Evolutionary conservation across 2,329 filamentous ascomycete species (phyloP).

Genomic region (Trichoderma cornu-damae): DNA sequence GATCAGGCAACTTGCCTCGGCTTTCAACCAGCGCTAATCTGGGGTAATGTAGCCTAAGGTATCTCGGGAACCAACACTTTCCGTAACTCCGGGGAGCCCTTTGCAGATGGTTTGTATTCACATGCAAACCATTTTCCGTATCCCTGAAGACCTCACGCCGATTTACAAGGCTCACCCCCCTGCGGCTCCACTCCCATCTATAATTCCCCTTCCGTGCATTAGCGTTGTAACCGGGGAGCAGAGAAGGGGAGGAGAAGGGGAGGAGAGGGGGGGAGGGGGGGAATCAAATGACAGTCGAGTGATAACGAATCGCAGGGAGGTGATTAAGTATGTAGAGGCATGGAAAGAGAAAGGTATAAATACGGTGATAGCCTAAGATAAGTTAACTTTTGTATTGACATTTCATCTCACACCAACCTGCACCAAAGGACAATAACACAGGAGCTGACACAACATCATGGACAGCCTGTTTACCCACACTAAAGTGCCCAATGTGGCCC

Average conservation of each 20-base stretch:
- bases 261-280: too few species aligned
- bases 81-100: background rate
- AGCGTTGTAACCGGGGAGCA: too few species aligned
- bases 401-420: background rate
- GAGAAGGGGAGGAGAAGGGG: too few species aligned
- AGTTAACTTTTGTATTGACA: background rate
- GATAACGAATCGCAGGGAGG: too few species aligned
- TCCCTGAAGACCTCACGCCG: background rate
- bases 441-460: background rate
- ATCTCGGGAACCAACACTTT: background rate
- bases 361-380: background rate
- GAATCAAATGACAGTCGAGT: too few species aligned
- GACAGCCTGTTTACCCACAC: background rate
- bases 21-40: background rate
- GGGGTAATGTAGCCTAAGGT: background rate
- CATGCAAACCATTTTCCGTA: background rate
- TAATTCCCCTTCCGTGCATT: background rate
- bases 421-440: background rate
- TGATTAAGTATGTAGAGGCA: too few species aligned
- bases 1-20: background rate
- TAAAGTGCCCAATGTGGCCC: background rate
- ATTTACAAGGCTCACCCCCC: background rate
- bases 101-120: background rate
- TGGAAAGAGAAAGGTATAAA: background rate
- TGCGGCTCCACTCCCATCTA: background rate